Evolutionary conservation across 1,139 yeast genomes (phyloP), one percentile per base, ranked within the genome.

Genomic region (Scheffersomyces segobiensis): DNA sequence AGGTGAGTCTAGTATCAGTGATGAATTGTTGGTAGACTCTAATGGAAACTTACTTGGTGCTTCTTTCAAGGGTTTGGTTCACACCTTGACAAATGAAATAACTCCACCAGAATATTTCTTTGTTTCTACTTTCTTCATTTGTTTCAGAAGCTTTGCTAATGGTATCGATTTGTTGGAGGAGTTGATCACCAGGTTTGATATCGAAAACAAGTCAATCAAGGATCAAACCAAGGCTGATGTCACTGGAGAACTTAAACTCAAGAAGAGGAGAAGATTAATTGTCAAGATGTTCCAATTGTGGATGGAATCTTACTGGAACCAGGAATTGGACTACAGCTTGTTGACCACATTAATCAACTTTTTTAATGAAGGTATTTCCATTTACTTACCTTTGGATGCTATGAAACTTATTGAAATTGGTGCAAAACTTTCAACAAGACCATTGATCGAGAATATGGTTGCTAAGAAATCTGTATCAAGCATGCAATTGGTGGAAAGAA

Each of bases 251-350:
- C 76, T 86, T 21, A 79, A 82, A 59, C 67, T 88, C 55, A 86
- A 87, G 66, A 86, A 82, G 63, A 81, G 96, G 69, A 79, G 96
- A 66, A 83, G 87, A 60, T 75, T 88, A 57, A 86, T 91, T 51
- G 86, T 88, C 62, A 85, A 83, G 64, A 79, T 89, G 72, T 86
- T 92, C 66, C 89, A 86, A 67, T 77, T 87, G 55, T 93, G 98
- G 98, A 75, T 93, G 72, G 96, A 91, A 71, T 88, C 95, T 56
- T 92, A 89, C 69, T 93, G 97, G 97, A 84, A 86, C 64, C 84
- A 81, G 57, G 80, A 83, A 46, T 66, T 76, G 17, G 97, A 92
- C 68, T 84, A 82, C 61, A 76, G 74, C 24, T 78, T 87, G 46
- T 73, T 93, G 53, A 86, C 95, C 12, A 87, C 92, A 0, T 75